Base-by-base conservation (phyloP, 371 early-diverging fungal species). In the Mucor irregularis region DNA sequence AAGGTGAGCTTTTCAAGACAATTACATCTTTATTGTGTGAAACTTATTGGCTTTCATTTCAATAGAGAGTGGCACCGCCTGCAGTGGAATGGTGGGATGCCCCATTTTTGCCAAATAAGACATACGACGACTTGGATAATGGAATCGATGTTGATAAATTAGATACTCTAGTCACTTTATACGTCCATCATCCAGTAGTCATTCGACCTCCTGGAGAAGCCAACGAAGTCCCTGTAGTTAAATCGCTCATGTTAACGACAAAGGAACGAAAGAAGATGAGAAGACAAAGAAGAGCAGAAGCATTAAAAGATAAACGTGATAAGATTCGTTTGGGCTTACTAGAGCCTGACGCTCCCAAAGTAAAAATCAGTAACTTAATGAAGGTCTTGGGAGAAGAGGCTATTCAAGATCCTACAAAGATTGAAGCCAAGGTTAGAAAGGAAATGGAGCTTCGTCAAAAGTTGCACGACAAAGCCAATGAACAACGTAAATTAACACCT, bases 61-160 rank as follows among this genome's bases (percentile, higher is more conserved):
- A 7, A 17, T 49, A 56, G 81, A 69, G 77, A 62, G 90, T 90
- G 11, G 80, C 85, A 0, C 91, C 95, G 6, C 95, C 96, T 7
- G 74, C 60, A 1, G 87, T 90, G 4, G 99, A 97, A 69, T 97
- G 97, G 99, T 97, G 97, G 99, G 97, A 98, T 80, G 83, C 83
- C 25, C 91, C 87, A 7, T 82, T 96, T 25, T 78, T 93, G 7
- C 73, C 81, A 7, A 85, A 88, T 59, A 84, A 82, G 49, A 73
- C 85, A 9, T 93, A 93, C 64, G 84, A 82, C 17, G 85, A 86
- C 56, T 66, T 89, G 53, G 68, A 77, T 43, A 66, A 64, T 25
- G 63, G 66, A 7, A 69, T 73, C 24, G 73, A 76, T 33, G 64
- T 72, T 28, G 68, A 62, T 24, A 52, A 70, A 9, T 56, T 66